These are phyloP conservation scores for Calonectria pauciramosa DNA, from an alignment of 2,329 filamentous ascomycete species.

Conservation along the genomic window DNA sequence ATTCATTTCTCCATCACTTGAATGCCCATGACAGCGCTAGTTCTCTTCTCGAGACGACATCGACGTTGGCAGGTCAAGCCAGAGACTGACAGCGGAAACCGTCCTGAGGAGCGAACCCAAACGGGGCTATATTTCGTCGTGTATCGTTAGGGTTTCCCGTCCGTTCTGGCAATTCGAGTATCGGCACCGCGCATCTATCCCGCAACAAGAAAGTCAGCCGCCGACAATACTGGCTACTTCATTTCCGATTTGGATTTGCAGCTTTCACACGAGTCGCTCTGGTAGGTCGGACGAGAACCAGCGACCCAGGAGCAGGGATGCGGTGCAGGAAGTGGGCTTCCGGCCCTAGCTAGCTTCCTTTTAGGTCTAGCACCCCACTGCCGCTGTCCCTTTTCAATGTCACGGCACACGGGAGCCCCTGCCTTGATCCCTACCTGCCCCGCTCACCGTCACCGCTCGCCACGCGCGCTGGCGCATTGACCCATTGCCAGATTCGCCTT, in stretches of 20 bases:
- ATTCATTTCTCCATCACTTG: slow-evolving; percentile 1
- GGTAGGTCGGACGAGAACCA: slow-evolving; percentile 26
- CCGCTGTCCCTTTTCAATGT: slow-evolving; percentile 26
- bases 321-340: slow-evolving; percentile 10
- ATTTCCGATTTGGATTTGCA: slow-evolving; percentile 34
- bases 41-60: not conserved
- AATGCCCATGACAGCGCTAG: not conserved
- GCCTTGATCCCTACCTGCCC: slow-evolving; percentile 14
- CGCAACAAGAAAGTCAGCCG: slow-evolving; percentile 24
- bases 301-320: slow-evolving; percentile 14
- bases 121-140: slow-evolving; percentile 16
- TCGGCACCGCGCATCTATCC: slow-evolving; percentile 7
- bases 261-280: slow-evolving; percentile 5
- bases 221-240: slow-evolving; percentile 22
- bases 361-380: slow-evolving; percentile 17
- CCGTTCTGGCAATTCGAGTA: slow-evolving; percentile 2
- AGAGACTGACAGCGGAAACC: not conserved
- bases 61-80: not conserved
- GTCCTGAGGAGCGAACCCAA: not conserved
- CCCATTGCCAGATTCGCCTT: slow-evolving; percentile 15
- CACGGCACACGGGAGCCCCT: slow-evolving; percentile 28
- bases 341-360: slow-evolving; percentile 23
- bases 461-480: slow-evolving; percentile 17
- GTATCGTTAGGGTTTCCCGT: not conserved
- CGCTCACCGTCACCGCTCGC: slow-evolving; percentile 19